These are phyloP conservation scores for Datisca glomerata DNA, from an alignment of 306 rosid species.

Conservation along the genomic window DNA sequence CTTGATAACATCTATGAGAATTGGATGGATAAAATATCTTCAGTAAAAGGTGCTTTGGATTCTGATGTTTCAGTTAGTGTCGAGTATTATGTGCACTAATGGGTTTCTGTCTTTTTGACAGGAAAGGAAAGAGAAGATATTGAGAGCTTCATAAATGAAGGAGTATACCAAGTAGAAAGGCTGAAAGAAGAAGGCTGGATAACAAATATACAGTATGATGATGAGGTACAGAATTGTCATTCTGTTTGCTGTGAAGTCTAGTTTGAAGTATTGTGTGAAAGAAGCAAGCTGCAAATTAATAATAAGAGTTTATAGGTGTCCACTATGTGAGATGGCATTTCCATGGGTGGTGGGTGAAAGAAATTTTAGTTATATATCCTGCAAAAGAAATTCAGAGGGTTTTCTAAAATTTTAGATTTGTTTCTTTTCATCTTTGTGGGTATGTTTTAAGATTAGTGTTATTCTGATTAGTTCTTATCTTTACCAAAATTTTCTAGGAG, in stretches of 20 bases:
- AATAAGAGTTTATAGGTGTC: no score
- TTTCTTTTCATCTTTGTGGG: no score
- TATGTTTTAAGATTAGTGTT: no score
- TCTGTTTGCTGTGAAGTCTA: conserved; percentile 7
- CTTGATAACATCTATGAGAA: conserved; percentile 77
- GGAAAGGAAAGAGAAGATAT: conserved; percentile 68
- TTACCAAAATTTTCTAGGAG: no score
- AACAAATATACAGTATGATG: conserved; percentile 70
- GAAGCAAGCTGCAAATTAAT: background rate
- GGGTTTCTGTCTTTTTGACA: conserved; percentile 13
- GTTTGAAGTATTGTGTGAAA: conserved; percentile 5
- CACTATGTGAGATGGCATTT: no score
- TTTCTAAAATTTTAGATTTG: no score
- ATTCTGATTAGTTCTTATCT: no score
- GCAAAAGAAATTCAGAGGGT: no score
- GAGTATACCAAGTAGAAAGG: conserved; percentile 67
- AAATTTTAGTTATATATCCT: no score
- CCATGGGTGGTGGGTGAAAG: no score
- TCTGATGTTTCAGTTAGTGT: conserved; percentile 18
- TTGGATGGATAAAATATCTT: conserved; percentile 83
- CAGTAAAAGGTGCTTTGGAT: conserved; percentile 53
- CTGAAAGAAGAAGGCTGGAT: conserved; percentile 87
- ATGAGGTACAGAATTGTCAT: conserved; percentile 50
- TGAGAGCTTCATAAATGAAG: conserved; percentile 69
- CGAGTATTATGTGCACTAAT: conserved; percentile 11